Evolutionary conservation across 257 asterid species (phyloP).

Genomic region (Solanum acaule): DNA sequence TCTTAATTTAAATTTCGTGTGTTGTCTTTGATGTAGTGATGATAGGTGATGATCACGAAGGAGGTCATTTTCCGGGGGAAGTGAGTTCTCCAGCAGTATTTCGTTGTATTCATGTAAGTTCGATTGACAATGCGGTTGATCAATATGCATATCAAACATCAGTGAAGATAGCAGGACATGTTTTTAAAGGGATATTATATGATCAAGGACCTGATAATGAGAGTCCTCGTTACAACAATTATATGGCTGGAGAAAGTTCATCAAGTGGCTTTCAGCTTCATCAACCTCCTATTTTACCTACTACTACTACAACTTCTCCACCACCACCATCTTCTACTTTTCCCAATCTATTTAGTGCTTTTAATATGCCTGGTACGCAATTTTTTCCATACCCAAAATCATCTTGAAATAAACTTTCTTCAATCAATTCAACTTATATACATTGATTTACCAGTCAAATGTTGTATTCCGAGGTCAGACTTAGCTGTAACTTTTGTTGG

Average conservation of each 20-base stretch:
- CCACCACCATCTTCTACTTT: constrained; percentile 5
- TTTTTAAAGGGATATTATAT: constrained; percentile 67
- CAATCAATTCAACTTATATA: background rate
- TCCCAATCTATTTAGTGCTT: constrained; percentile 22
- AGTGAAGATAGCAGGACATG: constrained; percentile 61
- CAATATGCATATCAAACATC: constrained; percentile 73
- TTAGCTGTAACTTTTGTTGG: background rate
- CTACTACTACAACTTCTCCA: constrained; percentile 5
- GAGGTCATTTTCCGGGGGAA: constrained; percentile 55
- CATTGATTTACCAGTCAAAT: background rate
- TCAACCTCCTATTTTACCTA: background rate
- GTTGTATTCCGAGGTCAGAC: background rate
- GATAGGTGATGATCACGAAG: constrained; percentile 25
- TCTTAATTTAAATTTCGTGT: background rate
- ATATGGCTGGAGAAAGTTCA: constrained; percentile 33
- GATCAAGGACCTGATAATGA: constrained; percentile 46
- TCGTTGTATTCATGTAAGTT: constrained; percentile 61
- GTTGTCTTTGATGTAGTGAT: background rate
- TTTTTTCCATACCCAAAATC: constrained; percentile 38
- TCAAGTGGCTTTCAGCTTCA: constrained; percentile 17
- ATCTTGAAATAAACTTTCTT: constrained; percentile 5
- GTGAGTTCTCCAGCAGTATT: constrained; percentile 59
- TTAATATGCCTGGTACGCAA: constrained; percentile 25
- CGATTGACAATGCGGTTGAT: constrained; percentile 59
- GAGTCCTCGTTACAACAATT: constrained; percentile 1